phyloP scores from a whole-genome alignment of 176 grass and related monocot genomes.

The Tillandsia leiboldiana region DNA sequence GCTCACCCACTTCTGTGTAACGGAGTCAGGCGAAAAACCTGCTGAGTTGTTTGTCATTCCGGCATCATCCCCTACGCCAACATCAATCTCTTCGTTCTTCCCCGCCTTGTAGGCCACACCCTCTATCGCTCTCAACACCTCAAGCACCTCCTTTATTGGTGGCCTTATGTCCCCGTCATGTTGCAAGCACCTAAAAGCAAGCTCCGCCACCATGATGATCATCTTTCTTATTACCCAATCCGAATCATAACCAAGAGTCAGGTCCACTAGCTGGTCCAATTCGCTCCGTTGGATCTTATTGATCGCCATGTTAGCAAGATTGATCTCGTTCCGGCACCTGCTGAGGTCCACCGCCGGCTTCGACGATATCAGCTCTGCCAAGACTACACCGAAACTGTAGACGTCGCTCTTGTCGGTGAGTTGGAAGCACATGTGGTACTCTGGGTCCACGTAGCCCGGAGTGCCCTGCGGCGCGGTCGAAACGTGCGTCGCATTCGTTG shows the following conservation, averaged over 20 bases:
- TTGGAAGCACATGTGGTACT: not conserved
- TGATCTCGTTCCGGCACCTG: not conserved
- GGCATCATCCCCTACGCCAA: not conserved
- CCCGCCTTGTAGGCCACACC: not conserved
- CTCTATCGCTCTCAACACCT: constrained; percentile 2
- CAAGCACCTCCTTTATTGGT: not conserved
- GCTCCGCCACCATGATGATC: not conserved
- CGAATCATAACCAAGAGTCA: not conserved
- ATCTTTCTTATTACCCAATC: not conserved
- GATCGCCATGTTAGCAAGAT: not conserved
- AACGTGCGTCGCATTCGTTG: not conserved
- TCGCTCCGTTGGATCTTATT: not conserved
- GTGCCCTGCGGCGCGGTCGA: not conserved
- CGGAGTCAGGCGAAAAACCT: not conserved
- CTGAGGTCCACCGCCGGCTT: not conserved
- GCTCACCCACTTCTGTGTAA: not conserved
- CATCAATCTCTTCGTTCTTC: not conserved
- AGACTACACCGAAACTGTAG: not conserved
- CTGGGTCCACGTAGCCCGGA: not conserved
- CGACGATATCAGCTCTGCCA: not conserved
- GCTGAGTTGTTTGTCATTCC: not conserved
- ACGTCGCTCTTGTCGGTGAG: constrained; percentile 3
- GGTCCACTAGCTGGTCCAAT: not conserved
- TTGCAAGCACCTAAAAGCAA: not conserved
- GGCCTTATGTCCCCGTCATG: not conserved